Conservation (phyloP, 495 filamentous ascomycete genomes). For the Xylaria bambusicola region DNA sequence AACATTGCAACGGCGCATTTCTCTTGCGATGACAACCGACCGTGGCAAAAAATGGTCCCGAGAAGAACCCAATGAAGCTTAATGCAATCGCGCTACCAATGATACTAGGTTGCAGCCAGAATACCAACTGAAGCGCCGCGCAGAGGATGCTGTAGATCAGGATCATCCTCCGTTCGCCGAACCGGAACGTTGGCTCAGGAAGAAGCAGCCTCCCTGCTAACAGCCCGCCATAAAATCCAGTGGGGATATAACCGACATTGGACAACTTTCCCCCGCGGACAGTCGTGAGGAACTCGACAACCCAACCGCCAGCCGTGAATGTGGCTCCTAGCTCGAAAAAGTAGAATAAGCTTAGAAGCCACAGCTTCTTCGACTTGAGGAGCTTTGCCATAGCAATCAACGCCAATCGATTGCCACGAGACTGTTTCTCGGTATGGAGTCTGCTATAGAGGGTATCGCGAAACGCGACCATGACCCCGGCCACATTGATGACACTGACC, state of each 20-base stretch:
- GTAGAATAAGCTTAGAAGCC: conserved; percentile 54
- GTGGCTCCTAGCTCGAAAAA: conserved; percentile 51
- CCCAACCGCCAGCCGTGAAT: conserved; percentile 50
- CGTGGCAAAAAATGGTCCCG: conserved; percentile 52
- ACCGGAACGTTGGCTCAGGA: conserved; percentile 55
- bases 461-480: conserved; percentile 38
- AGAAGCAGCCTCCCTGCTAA: conserved; percentile 55
- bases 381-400: conserved; percentile 30
- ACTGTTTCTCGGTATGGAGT: neutral
- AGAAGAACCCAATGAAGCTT: conserved; percentile 70
- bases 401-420: conserved; percentile 15
- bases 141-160: conserved; percentile 53
- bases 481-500: conserved; percentile 44
- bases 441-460: conserved; percentile 31
- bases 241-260: conserved; percentile 67
- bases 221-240: conserved; percentile 67
- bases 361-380: conserved; percentile 36
- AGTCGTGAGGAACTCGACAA: conserved; percentile 67
- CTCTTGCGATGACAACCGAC: conserved; percentile 25
- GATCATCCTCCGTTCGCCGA: conserved; percentile 53
- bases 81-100: conserved; percentile 70
- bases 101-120: conserved; percentile 66
- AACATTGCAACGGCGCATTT: neutral
- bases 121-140: conserved; percentile 59
- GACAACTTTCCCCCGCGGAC: conserved; percentile 63